A percentile compares a stretch with the other conserved stretches of the same genome.
phyloP scores from a whole-genome alignment of 257 asterid genomes.

The Eustoma russellianum region DNA sequence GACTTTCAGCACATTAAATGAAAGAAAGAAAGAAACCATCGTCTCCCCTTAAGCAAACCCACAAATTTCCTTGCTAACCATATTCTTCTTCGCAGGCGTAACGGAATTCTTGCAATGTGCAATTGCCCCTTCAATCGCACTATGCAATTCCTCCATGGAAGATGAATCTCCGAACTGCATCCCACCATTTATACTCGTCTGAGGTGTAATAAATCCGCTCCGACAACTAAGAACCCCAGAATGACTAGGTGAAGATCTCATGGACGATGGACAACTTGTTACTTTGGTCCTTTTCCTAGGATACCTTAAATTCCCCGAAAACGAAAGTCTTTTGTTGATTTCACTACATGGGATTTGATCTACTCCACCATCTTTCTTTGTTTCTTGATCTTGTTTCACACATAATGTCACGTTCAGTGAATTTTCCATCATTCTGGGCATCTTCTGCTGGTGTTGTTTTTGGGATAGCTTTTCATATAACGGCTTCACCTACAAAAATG shows the following conservation, averaged over 20 bases:
- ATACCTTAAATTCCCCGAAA: slow-evolving; percentile 63
- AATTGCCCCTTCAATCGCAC: slow-evolving; percentile 80
- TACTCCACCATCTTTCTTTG: not conserved
- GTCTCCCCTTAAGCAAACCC: too few species aligned
- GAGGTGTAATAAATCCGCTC: slow-evolving; percentile 20
- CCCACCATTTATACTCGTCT: slow-evolving; percentile 22
- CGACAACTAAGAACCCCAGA: slow-evolving; percentile 32
- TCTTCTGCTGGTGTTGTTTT: slow-evolving; percentile 15
- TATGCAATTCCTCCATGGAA: slow-evolving; percentile 86
- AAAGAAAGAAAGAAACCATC: too few species aligned
- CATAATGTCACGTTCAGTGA: slow-evolving; percentile 14
- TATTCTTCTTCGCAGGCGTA: slow-evolving; percentile 23
- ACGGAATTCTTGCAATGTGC: slow-evolving; percentile 88
- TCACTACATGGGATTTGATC: slow-evolving; percentile 9
- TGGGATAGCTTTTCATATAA: slow-evolving; percentile 58
- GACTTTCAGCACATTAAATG: too few species aligned
- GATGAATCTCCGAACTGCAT: slow-evolving; percentile 30
- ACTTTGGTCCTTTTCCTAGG: slow-evolving; percentile 42
- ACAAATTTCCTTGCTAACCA: slow-evolving; percentile 34
- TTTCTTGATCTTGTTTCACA: slow-evolving; percentile 13
- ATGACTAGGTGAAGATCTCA: slow-evolving; percentile 74
- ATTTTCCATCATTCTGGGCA: slow-evolving; percentile 2
- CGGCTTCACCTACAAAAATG: slow-evolving; percentile 44
- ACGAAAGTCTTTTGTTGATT: slow-evolving; percentile 37
- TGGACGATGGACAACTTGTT: slow-evolving; percentile 85